Base-by-base conservation (phyloP, 2,329 filamentous ascomycete genomes). In the Sarocladium kiliense region DNA sequence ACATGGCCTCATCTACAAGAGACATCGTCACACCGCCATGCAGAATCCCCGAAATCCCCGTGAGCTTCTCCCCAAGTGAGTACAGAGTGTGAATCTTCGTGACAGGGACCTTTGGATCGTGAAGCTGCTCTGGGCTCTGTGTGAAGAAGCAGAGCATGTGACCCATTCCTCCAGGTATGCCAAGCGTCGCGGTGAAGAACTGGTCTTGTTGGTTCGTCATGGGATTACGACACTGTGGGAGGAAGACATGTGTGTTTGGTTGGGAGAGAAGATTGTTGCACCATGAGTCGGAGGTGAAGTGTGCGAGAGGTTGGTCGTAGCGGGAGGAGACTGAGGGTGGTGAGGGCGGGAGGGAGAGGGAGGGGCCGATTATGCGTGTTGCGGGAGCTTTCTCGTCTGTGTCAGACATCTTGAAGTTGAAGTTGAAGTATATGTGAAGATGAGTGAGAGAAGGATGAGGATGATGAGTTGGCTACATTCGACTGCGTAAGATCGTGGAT, bases 271-370 rank as follows among this genome's bases (percentile, higher is more conserved):
- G 63, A 12, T 58, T 53, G 32, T 65, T 62, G 44, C 68, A 71
- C 71, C 72, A 74, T 7, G 70, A 65, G 27, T 70, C 62, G 1
- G 67, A 63, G 49, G 57, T 58, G 62, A 74, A 72, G 62, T 70
- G 63, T 32, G 59, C 53, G 25, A 68, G 45, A 44, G 32, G 32
- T 19, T 25, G 18, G 21, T 39, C 34, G 21, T 53, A 53, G 16
- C 50, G 50, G 23, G 23, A 18, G 11, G 47, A 11, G 16, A 18
- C 9, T 3, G 47, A 19, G 6, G 47, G 12, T 3, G 47, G 30
- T 36, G 18, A 19, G 30, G 44, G 7, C 3, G 47, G 47, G 27
- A 51, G n/a, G 47, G 23, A 32, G 27, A 51, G 26, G n/a, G 47
- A 51, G 14, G 47, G 47, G 10, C 16, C 34, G 30, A 51, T 51